Percentiles rank a stretch among this genome's conserved stretches.
Evolutionary conservation across 2,329 filamentous ascomycete genomes (phyloP).

Genomic region (Cladophialophora yegresii): DNA sequence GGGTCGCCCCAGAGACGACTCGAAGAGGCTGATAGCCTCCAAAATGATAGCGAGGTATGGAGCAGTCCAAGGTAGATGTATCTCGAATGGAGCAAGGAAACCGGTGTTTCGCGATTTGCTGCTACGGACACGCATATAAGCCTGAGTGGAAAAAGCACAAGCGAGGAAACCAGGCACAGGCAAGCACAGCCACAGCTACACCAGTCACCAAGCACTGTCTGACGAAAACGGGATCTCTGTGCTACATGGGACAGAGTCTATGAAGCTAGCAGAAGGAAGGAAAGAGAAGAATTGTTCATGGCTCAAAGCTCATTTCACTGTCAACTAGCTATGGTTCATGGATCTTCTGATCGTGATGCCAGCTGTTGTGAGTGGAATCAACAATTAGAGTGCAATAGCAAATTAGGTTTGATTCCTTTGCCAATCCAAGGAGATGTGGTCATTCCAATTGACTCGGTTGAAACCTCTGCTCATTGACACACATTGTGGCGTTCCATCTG

Average conservation of each 20-base stretch:
- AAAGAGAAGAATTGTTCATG: conserved; percentile 3
- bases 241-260: not conserved
- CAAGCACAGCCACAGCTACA: not conserved
- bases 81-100: not conserved
- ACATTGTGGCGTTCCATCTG: conserved; percentile 1
- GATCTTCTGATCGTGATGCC: conserved; percentile 21
- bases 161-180: not conserved
- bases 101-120: not conserved
- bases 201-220: not conserved
- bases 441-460: conserved; percentile 27
- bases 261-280: not conserved
- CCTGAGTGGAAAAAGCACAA: not conserved
- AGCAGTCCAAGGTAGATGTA: not conserved
- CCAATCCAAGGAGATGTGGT: conserved; percentile 23
- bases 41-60: not conserved
- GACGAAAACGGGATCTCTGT: not conserved
- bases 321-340: conserved; percentile 21
- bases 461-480: conserved; percentile 12
- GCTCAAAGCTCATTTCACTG: conserved; percentile 22
- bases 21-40: not conserved
- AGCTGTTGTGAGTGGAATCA: conserved; percentile 22
- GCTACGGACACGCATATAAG: not conserved
- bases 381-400: conserved; percentile 22
- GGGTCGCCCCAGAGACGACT: conserved; percentile 1
- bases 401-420: conserved; percentile 19